Evolutionary conservation across 768 basidiomycete genomes (phyloP), one percentile per base, ranked within the genome.

Genomic region (Amanita subjunquillea): DNA sequence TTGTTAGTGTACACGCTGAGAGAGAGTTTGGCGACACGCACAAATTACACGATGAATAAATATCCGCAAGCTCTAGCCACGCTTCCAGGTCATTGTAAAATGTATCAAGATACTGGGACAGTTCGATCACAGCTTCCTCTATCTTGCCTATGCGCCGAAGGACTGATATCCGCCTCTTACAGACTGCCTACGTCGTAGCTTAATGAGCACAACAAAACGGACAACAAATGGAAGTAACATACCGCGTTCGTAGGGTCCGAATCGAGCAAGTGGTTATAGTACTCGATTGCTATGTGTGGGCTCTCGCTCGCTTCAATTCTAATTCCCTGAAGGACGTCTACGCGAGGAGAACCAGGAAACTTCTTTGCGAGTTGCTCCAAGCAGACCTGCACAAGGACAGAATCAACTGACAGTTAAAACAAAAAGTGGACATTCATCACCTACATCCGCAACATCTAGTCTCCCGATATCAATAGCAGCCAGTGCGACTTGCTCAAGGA

Each of bases 1-100:
- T 40, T 4, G 45, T 34, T 44, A 29, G n/a, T 51, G 47, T 27
- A 48, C 8, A 6, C 4, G 38, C 34, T 17, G 32, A 32, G 27
- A 25, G 20, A 39, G 38, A 34, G 7, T 34, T 9, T 30, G 6
- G 15, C 17, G 34, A 42, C 17, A 69, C 87, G 49, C 56, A 92
- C 89, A 87, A 83, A 58, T 81, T 79, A 58, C 84, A 82, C 9
- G 78, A 73, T 4, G 82, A 71, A 58, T 95, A 91, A 3, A 90
- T 78, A 60, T 88, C 85, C 0, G 88, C 83, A 22, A 96, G 78
- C 63, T 93, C 86, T 15, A 88, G 67, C 92, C 93, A 95, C 9
- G 79, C 91, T 58, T 93, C 90, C 12, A 85, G 72, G 57, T 96
- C 93, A 20, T 82, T 81, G 63, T 95, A 96, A 63, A 91, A 87